Conservation (phyloP, 176 grass and related monocot species). For the Carex scoparia region DNA sequence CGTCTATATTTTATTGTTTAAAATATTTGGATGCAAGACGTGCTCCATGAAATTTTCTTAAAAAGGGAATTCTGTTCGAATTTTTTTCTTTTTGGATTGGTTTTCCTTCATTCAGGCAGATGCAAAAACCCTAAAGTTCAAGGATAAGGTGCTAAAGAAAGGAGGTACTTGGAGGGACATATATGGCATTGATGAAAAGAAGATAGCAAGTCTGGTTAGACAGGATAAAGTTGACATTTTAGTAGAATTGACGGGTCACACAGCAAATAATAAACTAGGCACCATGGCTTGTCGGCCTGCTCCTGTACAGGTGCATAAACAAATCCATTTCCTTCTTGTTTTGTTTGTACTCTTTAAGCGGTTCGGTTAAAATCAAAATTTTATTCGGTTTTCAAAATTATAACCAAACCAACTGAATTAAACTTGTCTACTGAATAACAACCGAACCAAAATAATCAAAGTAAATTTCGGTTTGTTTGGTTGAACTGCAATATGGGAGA, state of each 20-base stretch:
- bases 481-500: too few relatives aligned
- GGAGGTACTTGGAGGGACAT: conserved; percentile 95
- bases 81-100: conserved; percentile 24
- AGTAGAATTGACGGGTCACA: conserved; percentile 97
- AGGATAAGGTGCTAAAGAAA: conserved; percentile 88
- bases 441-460: too few relatives aligned
- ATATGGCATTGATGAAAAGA: conserved; percentile 94
- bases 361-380: too few relatives aligned
- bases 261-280: conserved; percentile 96
- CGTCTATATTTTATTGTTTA: not conserved
- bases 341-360: conserved; percentile 17
- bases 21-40: not conserved
- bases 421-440: too few relatives aligned
- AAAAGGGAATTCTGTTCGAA: conserved; percentile 5
- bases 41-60: not conserved
- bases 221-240: conserved; percentile 98
- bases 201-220: conserved; percentile 77
- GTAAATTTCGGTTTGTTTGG: too few relatives aligned
- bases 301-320: conserved; percentile 71
- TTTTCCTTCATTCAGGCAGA: conserved; percentile 64
- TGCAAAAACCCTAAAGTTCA: conserved; percentile 93
- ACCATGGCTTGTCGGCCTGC: conserved; percentile 90
- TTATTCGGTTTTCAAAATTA: too few relatives aligned
- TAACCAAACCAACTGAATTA: too few relatives aligned
- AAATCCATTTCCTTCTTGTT: not conserved